Percentiles rank a stretch among this genome's conserved stretches.
Conservation (phyloP, 805 yeast genomes). For the Hanseniaspora taiwanica region DNA sequence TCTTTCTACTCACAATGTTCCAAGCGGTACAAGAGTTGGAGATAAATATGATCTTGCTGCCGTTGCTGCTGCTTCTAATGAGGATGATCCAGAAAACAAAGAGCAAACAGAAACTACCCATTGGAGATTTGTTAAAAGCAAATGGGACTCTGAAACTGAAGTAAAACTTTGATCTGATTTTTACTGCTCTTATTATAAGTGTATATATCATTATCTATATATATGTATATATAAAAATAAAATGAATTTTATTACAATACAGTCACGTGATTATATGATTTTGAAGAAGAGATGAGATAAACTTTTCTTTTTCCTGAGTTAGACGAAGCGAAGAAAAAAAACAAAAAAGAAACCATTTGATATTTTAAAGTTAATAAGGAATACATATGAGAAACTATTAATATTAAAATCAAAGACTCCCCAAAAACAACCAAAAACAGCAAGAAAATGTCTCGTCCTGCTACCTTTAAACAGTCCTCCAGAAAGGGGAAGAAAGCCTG, state of each 20-base stretch:
- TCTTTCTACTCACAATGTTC: slow-evolving; percentile 49
- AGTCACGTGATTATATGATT: no score
- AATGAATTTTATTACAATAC: no score
- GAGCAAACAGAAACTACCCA: slow-evolving; percentile 32
- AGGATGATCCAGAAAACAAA: no score
- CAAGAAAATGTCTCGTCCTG: slow-evolving; percentile 28
- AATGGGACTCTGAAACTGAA: slow-evolving; percentile 49
- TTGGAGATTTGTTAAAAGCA: slow-evolving; percentile 53
- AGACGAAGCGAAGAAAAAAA: no score
- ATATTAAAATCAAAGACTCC: neutral
- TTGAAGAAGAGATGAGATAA: no score
- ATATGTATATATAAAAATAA: no score
- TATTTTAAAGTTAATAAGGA: no score
- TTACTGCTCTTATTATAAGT: neutral
- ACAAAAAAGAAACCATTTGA: no score
- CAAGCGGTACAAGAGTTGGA: slow-evolving; percentile 48
- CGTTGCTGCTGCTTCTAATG: neutral
- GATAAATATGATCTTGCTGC: slow-evolving; percentile 36
- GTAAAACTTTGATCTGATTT: slow-evolving; percentile 19
- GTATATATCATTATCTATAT: no score
- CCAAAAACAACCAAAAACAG: neutral
- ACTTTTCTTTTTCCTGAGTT: no score
- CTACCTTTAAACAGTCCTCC: slow-evolving; percentile 55
- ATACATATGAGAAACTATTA: no score
- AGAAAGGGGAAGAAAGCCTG: slow-evolving; percentile 91